A percentile compares a stretch with the other conserved stretches of the same genome.
phyloP scores from a whole-genome alignment of 2,329 filamentous ascomycete species.

The Trichoderma gracile region DNA sequence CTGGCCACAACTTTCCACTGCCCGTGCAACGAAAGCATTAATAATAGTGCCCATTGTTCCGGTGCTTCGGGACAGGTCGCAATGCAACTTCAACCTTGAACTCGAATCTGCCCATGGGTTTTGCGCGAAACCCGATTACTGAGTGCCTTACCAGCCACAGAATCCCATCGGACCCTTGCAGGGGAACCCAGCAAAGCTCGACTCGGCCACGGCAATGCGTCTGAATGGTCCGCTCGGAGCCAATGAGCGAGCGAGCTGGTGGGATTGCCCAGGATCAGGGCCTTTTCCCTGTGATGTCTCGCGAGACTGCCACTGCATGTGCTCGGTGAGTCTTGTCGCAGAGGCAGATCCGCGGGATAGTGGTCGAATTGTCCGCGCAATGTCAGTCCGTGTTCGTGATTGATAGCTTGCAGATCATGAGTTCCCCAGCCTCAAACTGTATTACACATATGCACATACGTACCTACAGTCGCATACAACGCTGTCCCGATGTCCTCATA shows the following conservation, averaged over 20 bases:
- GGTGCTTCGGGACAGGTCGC: background rate
- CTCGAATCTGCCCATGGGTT: background rate
- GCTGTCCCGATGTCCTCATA: background rate
- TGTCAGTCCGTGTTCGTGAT: background rate
- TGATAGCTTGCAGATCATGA: too few relatives aligned
- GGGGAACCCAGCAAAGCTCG: background rate
- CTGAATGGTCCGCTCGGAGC: background rate
- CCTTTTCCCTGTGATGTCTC: background rate
- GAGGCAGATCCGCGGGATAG: background rate
- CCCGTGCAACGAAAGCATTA: background rate
- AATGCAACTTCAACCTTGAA: background rate
- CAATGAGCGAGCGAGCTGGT: slow-evolving; percentile 3
- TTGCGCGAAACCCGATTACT: background rate
- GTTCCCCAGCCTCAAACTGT: too few relatives aligned
- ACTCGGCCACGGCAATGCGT: background rate
- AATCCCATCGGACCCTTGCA: background rate
- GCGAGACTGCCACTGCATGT: background rate
- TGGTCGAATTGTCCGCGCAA: background rate
- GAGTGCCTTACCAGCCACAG: too few relatives aligned
- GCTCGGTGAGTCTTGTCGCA: background rate
- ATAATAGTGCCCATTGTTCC: background rate
- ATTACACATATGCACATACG: too few relatives aligned
- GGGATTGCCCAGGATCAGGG: background rate
- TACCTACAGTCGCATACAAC: too few relatives aligned
- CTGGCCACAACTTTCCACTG: background rate